phyloP scores from a whole-genome alignment of 306 rosid species.

The Morella rubra region DNA sequence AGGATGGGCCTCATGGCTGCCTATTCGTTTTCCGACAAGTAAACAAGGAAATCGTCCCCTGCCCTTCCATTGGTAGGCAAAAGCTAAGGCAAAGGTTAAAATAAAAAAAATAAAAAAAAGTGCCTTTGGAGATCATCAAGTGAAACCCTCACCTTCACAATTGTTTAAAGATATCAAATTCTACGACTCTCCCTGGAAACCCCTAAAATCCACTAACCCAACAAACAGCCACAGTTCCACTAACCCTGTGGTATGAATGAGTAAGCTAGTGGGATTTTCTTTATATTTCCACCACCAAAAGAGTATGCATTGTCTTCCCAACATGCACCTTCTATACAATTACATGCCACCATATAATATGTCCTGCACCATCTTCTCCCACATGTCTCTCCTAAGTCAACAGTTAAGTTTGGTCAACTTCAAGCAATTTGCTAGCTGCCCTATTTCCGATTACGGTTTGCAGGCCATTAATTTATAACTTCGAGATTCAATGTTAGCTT shows the following conservation, averaged over 20 bases:
- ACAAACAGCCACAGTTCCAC: conserved; percentile 40
- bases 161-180: neutral
- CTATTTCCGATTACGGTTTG: neutral
- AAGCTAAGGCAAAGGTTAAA: conserved; percentile 43
- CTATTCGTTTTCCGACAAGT: conserved; percentile 82
- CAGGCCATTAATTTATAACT: neutral
- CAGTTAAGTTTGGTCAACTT: conserved; percentile 1
- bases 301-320: conserved; percentile 22
- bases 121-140: conserved; percentile 15
- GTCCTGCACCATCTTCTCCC: conserved; percentile 30
- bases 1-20: conserved; percentile 39
- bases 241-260: conserved; percentile 51
- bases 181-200: conserved; percentile 11
- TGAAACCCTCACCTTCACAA: conserved; percentile 5
- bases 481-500: neutral
- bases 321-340: conserved; percentile 21
- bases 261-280: conserved; percentile 40
- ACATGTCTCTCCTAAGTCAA: conserved; percentile 17
- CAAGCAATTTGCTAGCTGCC: neutral
- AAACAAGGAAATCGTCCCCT: conserved; percentile 57
- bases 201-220: conserved; percentile 45
- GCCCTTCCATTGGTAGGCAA: conserved; percentile 67
- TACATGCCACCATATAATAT: conserved; percentile 34
- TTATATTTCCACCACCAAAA: conserved; percentile 43
- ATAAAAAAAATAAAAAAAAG: neutral